Evolutionary conservation across 2,329 filamentous ascomycete species (phyloP).

Genomic region (Bisporella sp.): DNA sequence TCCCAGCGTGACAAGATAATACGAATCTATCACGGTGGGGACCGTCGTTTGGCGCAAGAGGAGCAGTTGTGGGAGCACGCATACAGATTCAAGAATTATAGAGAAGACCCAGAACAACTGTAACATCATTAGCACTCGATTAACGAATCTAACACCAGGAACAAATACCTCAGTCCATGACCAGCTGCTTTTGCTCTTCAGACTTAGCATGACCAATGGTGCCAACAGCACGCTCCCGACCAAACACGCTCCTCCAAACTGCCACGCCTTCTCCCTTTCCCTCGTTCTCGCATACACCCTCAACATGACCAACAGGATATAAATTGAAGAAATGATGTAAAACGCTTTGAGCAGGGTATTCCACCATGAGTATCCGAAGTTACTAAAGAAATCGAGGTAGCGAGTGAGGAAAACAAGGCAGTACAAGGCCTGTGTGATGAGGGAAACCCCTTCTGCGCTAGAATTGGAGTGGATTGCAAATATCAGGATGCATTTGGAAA

Average conservation of each 20-base stretch:
- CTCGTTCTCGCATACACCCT: slow-evolving; percentile 79
- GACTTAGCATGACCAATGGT: slow-evolving; percentile 66
- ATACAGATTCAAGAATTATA: slow-evolving; percentile 84
- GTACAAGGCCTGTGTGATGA: slow-evolving; percentile 88
- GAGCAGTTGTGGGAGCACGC: slow-evolving; percentile 83
- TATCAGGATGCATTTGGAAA: slow-evolving; percentile 86
- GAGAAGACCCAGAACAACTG: slow-evolving; percentile 84
- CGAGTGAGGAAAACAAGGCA: slow-evolving; percentile 77
- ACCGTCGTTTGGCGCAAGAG: slow-evolving; percentile 91
- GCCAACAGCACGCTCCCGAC: slow-evolving; percentile 59
- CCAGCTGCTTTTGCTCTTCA: slow-evolving; percentile 43
- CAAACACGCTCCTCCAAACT: slow-evolving; percentile 67
- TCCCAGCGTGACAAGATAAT: slow-evolving; percentile 82
- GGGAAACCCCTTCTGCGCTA: slow-evolving; percentile 84
- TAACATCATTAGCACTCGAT: neutral
- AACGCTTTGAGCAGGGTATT: slow-evolving; percentile 84
- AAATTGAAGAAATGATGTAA: slow-evolving; percentile 77
- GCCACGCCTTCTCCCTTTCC: slow-evolving; percentile 91
- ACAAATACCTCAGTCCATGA: slow-evolving; percentile 42
- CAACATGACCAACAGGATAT: slow-evolving; percentile 84
- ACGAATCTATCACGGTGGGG: slow-evolving; percentile 94
- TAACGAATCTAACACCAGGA: neutral
- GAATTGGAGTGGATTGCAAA: slow-evolving; percentile 83
- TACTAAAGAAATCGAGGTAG: slow-evolving; percentile 73
- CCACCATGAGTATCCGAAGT: slow-evolving; percentile 40